Conservation (phyloP, 148 eudicot genomes). For the Mesembryanthemum crystallinum region DNA sequence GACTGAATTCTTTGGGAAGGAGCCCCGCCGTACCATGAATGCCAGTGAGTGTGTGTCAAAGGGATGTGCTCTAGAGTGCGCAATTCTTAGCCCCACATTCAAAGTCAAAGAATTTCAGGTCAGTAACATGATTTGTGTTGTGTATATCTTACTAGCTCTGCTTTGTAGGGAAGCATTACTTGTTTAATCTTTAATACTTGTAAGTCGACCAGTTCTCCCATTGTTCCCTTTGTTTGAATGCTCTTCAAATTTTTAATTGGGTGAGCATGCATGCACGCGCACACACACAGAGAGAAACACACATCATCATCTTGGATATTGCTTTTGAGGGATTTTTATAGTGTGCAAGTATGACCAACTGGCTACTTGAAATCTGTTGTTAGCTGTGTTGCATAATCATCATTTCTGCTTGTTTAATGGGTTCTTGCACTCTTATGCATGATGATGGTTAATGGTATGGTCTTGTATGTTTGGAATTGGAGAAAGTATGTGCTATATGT, state of each 20-base stretch:
- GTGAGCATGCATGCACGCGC: no score
- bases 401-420: neutral
- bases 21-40: slow-evolving; percentile 95
- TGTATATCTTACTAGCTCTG: no score
- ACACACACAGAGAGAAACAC: neutral
- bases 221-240: neutral
- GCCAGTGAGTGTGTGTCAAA: slow-evolving; percentile 97
- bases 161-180: neutral
- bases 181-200: neutral
- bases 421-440: neutral
- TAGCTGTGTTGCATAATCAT: neutral
- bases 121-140: neutral
- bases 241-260: no score
- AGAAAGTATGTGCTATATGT: no score
- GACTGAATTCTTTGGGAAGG: slow-evolving; percentile 90
- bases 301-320: neutral
- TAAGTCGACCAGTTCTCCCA: neutral
- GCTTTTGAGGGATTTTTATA: neutral
- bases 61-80: slow-evolving; percentile 88
- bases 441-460: neutral
- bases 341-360: neutral
- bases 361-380: neutral
- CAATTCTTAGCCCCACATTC: slow-evolving; percentile 88
- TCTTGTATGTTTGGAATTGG: neutral
- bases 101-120: slow-evolving; percentile 97